Conservation (phyloP, 768 basidiomycete species). For the Strobilomyces dryophilus region DNA sequence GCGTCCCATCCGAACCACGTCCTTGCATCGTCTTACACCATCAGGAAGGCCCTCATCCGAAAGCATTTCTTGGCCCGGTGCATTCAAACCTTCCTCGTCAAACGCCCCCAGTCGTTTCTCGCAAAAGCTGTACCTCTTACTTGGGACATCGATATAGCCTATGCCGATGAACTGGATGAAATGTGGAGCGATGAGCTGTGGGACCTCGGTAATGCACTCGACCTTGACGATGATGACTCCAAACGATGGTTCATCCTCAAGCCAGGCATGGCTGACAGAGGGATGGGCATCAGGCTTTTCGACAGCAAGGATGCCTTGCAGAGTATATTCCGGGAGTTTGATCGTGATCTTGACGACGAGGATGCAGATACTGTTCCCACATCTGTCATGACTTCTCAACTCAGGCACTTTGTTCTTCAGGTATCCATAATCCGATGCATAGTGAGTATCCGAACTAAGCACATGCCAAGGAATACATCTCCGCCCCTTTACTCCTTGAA, state of each 20-base stretch:
- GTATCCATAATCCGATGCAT: slow-evolving; percentile 36
- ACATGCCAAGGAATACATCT: slow-evolving; percentile 72
- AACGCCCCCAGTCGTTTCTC: slow-evolving; percentile 60
- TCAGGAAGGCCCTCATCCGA: slow-evolving; percentile 89
- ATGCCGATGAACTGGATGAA: slow-evolving; percentile 93
- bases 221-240: slow-evolving; percentile 26
- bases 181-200: slow-evolving; percentile 90
- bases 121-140: slow-evolving; percentile 60
- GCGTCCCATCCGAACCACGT: slow-evolving; percentile 44
- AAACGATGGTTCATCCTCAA: slow-evolving; percentile 90
- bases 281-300: slow-evolving; percentile 92
- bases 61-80: slow-evolving; percentile 87
- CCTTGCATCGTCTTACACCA: slow-evolving; percentile 80
- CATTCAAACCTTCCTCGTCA: slow-evolving; percentile 66
- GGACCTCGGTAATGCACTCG: slow-evolving; percentile 69
- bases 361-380: slow-evolving; percentile 41
- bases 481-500: slow-evolving; percentile 69
- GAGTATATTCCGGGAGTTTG: slow-evolving; percentile 78
- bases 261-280: slow-evolving; percentile 95
- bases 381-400: slow-evolving; percentile 74
- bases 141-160: slow-evolving; percentile 82
- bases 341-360: slow-evolving; percentile 51
- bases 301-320: slow-evolving; percentile 68
- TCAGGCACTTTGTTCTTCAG: slow-evolving; percentile 96
- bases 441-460: slow-evolving; percentile 4